Conservation (phyloP, 345 rosid genomes). For the Lumnitzera racemosa region DNA sequence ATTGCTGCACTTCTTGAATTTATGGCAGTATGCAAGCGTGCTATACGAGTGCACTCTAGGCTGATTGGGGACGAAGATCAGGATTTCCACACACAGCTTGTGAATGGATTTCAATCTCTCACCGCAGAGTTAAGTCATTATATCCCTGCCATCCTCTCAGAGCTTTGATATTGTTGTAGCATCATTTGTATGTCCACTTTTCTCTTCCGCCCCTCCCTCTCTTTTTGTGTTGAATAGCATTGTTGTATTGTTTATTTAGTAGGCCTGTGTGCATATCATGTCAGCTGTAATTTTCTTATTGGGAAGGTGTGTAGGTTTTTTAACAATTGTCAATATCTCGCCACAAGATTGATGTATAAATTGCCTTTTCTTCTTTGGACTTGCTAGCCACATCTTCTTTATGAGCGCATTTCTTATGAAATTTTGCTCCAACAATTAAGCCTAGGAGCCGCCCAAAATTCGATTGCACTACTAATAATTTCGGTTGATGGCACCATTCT, state of each 20-base stretch:
- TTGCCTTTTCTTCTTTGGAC: too few species aligned
- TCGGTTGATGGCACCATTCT: too few species aligned
- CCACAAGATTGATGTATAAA: too few species aligned
- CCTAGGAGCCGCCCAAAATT: too few species aligned
- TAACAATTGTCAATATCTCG: too few species aligned
- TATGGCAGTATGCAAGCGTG: conserved; percentile 99
- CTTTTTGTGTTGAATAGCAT: conserved; percentile 1
- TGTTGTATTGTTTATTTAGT: conserved; percentile 1
- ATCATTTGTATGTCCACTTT: neutral
- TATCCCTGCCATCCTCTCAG: conserved; percentile 97
- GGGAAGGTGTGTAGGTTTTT: neutral
- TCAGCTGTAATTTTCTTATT: conserved; percentile 1
- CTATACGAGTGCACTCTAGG: conserved; percentile 86
- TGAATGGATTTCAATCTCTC: conserved; percentile 96
- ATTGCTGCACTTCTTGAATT: conserved; percentile 95
- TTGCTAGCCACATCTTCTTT: too few species aligned
- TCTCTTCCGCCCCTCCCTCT: neutral
- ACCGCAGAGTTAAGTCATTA: conserved; percentile 95
- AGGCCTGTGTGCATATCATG: conserved; percentile 3
- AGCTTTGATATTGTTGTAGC: conserved; percentile 39
- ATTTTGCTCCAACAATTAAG: too few species aligned
- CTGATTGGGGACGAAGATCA: conserved; percentile 97
- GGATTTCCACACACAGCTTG: conserved; percentile 98
- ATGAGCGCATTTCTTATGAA: too few species aligned
- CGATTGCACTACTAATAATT: too few species aligned